phyloP scores from a whole-genome alignment of 2,329 filamentous ascomycete genomes.

The Eutypa lata region DNA sequence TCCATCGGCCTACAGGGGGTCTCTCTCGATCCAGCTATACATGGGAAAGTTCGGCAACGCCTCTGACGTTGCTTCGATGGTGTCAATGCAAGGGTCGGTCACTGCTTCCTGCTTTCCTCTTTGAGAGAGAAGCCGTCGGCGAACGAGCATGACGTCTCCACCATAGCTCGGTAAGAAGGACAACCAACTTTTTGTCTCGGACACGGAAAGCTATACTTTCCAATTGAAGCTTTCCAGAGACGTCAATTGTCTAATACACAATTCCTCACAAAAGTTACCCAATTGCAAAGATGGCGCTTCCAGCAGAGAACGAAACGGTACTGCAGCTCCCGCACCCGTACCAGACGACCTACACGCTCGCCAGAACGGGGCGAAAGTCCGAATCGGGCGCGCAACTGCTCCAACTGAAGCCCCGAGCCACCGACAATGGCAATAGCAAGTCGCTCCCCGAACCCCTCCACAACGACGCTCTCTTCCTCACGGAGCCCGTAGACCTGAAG shows the following conservation, averaged over 20 bases:
- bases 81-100: background rate
- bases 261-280: too few relatives aligned
- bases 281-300: conserved; percentile 19
- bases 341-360: conserved; percentile 41
- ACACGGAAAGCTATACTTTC: conserved; percentile 3
- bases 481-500: conserved; percentile 44
- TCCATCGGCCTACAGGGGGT: background rate
- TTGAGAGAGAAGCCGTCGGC: background rate
- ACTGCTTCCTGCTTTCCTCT: background rate
- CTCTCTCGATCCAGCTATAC: background rate
- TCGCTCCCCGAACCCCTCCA: conserved; percentile 30
- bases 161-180: background rate
- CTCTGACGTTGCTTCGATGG: background rate
- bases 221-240: conserved; percentile 8
- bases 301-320: conserved; percentile 32
- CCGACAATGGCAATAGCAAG: conserved; percentile 25
- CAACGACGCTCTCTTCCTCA: conserved; percentile 39
- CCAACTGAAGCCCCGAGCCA: conserved; percentile 31
- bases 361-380: conserved; percentile 27
- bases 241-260: background rate
- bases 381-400: conserved; percentile 29
- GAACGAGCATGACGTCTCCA: background rate
- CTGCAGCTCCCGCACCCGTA: conserved; percentile 50
- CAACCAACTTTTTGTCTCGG: background rate
- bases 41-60: background rate